These are phyloP conservation scores for Sclerotiophoma versabilis DNA, from an alignment of 2,329 filamentous ascomycete genomes.

Conservation along the genomic window DNA sequence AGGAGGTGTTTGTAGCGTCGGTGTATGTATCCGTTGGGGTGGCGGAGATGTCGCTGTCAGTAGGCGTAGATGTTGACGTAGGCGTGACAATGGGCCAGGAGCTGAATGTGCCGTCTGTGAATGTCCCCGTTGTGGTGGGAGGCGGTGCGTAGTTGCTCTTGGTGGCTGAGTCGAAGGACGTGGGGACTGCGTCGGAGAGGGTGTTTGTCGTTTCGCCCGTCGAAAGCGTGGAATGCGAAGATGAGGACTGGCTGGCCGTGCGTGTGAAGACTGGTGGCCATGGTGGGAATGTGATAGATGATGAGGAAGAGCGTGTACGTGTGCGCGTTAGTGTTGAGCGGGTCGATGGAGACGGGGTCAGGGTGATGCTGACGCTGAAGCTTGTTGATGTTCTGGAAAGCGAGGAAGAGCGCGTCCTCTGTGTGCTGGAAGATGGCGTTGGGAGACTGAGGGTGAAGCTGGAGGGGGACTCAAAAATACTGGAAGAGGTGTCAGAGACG, in stretches of 20 bases:
- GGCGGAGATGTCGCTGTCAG: not conserved
- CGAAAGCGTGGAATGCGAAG: not conserved
- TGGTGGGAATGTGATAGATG: not conserved
- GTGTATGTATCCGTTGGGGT: not conserved
- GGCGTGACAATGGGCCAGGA: conserved; percentile 3
- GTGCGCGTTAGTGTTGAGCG: not conserved
- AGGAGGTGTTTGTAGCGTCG: not conserved
- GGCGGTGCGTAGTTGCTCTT: not conserved
- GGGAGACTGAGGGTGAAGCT: conserved; percentile 2
- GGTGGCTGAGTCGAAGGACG: not conserved
- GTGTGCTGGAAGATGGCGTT: not conserved
- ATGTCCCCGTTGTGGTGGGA: not conserved
- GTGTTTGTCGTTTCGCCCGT: not conserved
- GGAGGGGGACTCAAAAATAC: conserved; percentile 7
- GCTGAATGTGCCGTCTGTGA: conserved; percentile 2
- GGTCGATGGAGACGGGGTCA: not conserved
- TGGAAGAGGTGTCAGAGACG: not conserved
- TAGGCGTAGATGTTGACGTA: not conserved
- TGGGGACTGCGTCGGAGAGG: conserved; percentile 7
- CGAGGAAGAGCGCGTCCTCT: not conserved
- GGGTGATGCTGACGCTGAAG: not conserved
- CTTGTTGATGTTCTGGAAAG: not conserved
- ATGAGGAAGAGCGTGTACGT: not conserved
- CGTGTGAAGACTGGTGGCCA: conserved; percentile 1
- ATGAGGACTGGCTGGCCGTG: not conserved